Evolutionary conservation across 2,329 filamentous ascomycete species (phyloP).

Genomic region (Ophiosphaerella herpotricha): DNA sequence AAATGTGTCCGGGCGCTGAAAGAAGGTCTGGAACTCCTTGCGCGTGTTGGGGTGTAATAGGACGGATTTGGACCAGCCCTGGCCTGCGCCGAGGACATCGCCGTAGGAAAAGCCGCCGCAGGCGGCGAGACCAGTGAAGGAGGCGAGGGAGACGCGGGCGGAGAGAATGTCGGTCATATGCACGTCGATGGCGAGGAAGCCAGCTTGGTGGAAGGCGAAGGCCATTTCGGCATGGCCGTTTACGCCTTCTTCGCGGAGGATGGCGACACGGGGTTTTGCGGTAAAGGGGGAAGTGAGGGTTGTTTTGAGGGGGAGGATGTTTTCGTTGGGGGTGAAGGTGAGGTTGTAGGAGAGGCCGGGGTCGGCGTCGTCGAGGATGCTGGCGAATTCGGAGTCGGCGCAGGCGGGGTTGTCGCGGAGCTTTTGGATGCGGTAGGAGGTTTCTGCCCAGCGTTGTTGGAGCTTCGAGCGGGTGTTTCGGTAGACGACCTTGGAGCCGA

Average conservation of each 20-base stretch:
- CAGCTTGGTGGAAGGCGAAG: conserved; percentile 88
- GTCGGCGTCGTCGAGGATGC: conserved; percentile 74
- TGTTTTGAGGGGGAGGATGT: conserved; percentile 70
- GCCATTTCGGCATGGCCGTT: conserved; percentile 98
- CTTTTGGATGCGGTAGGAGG: conserved; percentile 89
- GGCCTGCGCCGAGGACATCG: conserved; percentile 89
- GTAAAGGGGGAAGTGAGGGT: conserved; percentile 65
- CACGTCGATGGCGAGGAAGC: conserved; percentile 89
- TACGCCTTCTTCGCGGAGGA: conserved; percentile 92
- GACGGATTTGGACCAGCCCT: conserved; percentile 94
- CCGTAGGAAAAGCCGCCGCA: conserved; percentile 97
- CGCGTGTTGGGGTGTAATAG: conserved; percentile 78
- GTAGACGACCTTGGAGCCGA: conserved; percentile 70
- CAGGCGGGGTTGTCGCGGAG: conserved; percentile 86
- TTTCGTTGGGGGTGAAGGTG: conserved; percentile 78
- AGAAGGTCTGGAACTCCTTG: conserved; percentile 81
- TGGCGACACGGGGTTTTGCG: conserved; percentile 77
- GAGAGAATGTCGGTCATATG: conserved; percentile 94
- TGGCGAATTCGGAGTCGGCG: conserved; percentile 80
- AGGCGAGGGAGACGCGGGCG: conserved; percentile 75
- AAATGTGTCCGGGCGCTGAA: conserved; percentile 87
- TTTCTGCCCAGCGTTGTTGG: conserved; percentile 86
- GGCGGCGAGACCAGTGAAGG: conserved; percentile 88
- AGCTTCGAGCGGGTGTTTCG: conserved; percentile 71
- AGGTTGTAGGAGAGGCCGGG: conserved; percentile 85